Conservation (phyloP, 352 stramenopile genomes). For the Globisporangium viniferum region DNA sequence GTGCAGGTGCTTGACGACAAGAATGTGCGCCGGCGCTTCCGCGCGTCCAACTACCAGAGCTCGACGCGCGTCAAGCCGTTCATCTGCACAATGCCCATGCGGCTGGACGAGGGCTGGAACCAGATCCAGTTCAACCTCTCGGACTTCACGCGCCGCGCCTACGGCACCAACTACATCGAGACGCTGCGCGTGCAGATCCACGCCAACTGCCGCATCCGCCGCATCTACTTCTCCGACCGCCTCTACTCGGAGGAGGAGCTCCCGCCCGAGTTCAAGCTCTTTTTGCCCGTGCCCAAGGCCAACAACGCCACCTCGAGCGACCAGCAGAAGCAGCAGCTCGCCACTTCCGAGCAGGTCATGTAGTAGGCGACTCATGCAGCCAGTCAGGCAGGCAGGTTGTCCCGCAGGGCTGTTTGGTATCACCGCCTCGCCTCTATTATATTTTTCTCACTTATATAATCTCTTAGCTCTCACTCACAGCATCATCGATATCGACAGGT, state of each 20-base stretch:
- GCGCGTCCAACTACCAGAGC: constrained; percentile 96
- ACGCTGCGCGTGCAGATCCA: constrained; percentile 97
- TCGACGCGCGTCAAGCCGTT: constrained; percentile 97
- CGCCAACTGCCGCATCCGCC: constrained; percentile 95
- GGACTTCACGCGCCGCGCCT: constrained; percentile 95
- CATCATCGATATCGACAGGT: too few relatives aligned
- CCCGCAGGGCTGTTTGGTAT: background rate
- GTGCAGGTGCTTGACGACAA: constrained; percentile 98
- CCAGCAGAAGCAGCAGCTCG: constrained; percentile 40
- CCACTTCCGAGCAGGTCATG: constrained; percentile 37
- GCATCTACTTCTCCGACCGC: constrained; percentile 97
- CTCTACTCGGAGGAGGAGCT: constrained; percentile 97
- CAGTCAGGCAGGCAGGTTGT: background rate
- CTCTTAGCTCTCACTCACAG: background rate
- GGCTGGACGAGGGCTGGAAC: constrained; percentile 97
- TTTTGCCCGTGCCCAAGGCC: constrained; percentile 92
- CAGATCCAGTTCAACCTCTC: constrained; percentile 99
- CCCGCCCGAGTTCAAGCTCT: constrained; percentile 97
- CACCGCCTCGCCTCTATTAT: background rate
- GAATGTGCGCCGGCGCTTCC: constrained; percentile 95
- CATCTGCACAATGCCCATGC: constrained; percentile 99
- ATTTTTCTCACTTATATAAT: background rate
- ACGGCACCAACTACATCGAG: constrained; percentile 98
- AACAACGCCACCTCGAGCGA: constrained; percentile 43
- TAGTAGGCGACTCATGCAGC: constrained; percentile 25